Evolutionary conservation across 495 filamentous ascomycete genomes (phyloP), one percentile per base, ranked within the genome.

Genomic region (Pyrenopolyporus hunteri): DNA sequence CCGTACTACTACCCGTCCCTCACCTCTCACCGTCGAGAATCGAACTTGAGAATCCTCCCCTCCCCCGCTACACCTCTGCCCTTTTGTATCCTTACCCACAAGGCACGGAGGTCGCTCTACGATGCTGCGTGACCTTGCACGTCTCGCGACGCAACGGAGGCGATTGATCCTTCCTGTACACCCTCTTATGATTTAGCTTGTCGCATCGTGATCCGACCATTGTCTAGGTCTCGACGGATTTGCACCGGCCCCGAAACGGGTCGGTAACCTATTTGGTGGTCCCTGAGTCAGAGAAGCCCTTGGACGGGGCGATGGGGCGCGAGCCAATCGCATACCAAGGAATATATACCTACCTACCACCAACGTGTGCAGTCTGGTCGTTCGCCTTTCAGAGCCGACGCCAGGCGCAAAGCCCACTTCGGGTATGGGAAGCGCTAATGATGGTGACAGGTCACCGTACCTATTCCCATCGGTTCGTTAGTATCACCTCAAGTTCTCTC

Each of bases 61-160:
- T 61, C 59, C 32, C 36, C 52, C 57, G 48, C 60, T 51, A 66
- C 52, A 67, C 60, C 54, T 58, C 28, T 42, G 25, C 36, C 28
- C 55, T 36, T 48, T n/a, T n/a, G n/a, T 66, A 69, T 71, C 68
- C 66, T 62, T 71, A 71, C 68, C 66, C 62, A 71, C 64, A 64
- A 66, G 66, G 62, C 65, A n/a, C 59, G 53, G 57, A 47, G 43
- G 63, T 57, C 43, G 48, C 48, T 55, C 49, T 53, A 59, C 57
- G 42, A 59, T 63, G 57, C 50, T 59, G 49, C 65, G 63, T 47
- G 42, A 60, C 65, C 65, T 59, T 64, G 56, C 65, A 68, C 66
- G 64, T 66, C 68, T n/a, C 66, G 56, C 58, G 57, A 59, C 63
- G 63, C 53, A 52, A 57, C 43, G 40, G 49, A 57, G 69, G 60